phyloP scores from a whole-genome alignment of 257 asterid species.

The Forsythia suspensa region DNA sequence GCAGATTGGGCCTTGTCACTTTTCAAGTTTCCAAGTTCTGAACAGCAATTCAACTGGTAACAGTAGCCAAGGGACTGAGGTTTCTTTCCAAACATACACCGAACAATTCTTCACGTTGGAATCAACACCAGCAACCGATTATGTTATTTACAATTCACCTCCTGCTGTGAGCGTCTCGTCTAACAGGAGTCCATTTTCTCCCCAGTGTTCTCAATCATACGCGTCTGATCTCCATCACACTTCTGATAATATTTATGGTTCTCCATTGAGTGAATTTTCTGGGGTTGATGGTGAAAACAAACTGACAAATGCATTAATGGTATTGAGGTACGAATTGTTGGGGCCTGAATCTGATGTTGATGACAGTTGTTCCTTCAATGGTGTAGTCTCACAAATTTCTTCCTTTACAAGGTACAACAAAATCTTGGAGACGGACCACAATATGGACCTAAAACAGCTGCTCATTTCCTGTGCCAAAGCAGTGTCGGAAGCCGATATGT shows the following conservation, averaged over 20 bases:
- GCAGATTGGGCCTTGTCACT: conserved; percentile 41
- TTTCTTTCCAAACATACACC: conserved; percentile 46
- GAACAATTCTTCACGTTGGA: conserved; percentile 80
- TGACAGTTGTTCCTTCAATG: conserved; percentile 60
- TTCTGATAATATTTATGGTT: conserved; percentile 61
- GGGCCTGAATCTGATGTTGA: conserved; percentile 78
- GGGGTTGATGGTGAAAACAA: conserved; percentile 66
- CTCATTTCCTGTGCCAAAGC: conserved; percentile 76
- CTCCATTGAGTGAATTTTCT: conserved; percentile 84
- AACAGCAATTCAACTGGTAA: conserved; percentile 51
- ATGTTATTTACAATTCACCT: conserved; percentile 49
- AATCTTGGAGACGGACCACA: conserved; percentile 67
- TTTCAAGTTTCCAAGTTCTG: conserved; percentile 47
- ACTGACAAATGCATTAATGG: conserved; percentile 59
- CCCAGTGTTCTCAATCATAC: conserved; percentile 72
- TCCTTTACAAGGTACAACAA: conserved; percentile 52
- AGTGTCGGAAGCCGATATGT: conserved; percentile 57
- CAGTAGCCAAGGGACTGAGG: conserved; percentile 54
- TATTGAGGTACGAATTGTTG: conserved; percentile 61
- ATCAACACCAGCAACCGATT: conserved; percentile 62
- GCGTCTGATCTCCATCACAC: conserved; percentile 56
- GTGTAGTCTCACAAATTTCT: conserved; percentile 40
- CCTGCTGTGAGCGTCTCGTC: conserved; percentile 62
- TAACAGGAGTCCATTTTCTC: conserved; percentile 67
- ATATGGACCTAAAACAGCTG: conserved; percentile 67